These are phyloP conservation scores for Naganishia albida DNA, from an alignment of 1,284 basidiomycete species.

Conservation along the genomic window DNA sequence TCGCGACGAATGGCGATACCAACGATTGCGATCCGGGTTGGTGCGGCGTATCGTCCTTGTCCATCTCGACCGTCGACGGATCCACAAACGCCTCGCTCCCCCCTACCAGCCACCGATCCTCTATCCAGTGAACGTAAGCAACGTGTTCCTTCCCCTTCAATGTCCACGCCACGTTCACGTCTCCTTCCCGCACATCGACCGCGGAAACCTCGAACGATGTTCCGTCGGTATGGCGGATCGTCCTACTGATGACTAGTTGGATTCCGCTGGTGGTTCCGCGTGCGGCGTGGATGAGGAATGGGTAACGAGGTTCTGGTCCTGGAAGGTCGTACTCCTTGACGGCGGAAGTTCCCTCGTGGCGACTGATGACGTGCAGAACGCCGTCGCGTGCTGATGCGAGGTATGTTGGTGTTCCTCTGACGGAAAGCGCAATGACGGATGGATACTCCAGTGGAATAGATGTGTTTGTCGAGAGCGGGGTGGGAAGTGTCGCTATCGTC, in stretches of 20 bases:
- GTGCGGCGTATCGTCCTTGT: not conserved
- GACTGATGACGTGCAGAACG: not conserved
- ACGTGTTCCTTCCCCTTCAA: not conserved
- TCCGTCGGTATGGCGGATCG: not conserved
- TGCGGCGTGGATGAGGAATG: not conserved
- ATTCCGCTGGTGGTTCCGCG: not conserved
- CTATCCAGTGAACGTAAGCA: not conserved
- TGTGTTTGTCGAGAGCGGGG: not conserved
- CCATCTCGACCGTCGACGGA: not conserved
- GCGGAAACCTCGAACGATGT: not conserved
- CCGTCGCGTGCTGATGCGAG: conserved; percentile 27
- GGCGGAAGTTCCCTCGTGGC: not conserved
- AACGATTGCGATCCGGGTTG: not conserved
- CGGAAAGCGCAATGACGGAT: conserved; percentile 12
- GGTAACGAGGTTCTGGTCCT: not conserved
- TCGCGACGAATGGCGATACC: not conserved
- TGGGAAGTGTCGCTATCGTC: not conserved
- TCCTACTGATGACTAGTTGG: conserved; percentile 6
- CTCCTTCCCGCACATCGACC: not conserved
- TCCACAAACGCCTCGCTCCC: not conserved
- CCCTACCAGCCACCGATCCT: conserved; percentile 20
- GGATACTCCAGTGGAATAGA: conserved; percentile 10
- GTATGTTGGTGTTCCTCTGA: not conserved
- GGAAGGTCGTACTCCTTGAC: not conserved
- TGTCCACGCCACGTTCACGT: not conserved